Base-by-base conservation (phyloP, 495 filamentous ascomycete genomes). In the Penicillium psychrofluorescens region DNA sequence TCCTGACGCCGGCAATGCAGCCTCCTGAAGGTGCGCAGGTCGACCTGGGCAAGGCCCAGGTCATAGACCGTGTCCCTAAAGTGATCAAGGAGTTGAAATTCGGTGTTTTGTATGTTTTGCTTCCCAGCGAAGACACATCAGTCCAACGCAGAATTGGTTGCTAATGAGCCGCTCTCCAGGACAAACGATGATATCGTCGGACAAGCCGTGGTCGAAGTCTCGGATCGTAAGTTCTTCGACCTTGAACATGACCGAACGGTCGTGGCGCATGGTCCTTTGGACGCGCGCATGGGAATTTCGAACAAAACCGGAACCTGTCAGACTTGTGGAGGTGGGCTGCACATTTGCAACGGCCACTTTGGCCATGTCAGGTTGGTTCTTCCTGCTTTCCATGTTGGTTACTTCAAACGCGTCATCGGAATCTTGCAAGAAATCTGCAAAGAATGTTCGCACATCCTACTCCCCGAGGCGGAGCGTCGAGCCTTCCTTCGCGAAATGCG, bases 401-500 rank as follows among this genome's bases (percentile, higher is more conserved):
- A 95, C 55, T 83, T 97, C 55, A 90, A 86, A 55, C 84, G 90
- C 49, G 87, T 91, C 35, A 88, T 94, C 45, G 78, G 79, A 12
- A 89, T 95, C 36, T 72, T 97, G 30, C 88, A 95, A 57, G 83
- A 88, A 49, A 90, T 98, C 50, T 98, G 92, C 80, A 98, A 98
- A 61, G 52, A 62, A 53, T 71, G 58, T 30, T 68, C 86, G 2
- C 77, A 75, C 40, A 81, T 95, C 29, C 70, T 98, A 14, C 73
- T 98, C 16, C 76, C 80, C 8, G 90, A 95, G 51, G 65, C 72
- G 6, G 85, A 94, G 36, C 74, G 84, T 16, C 79, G 88, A 33
- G 53, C 67, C 1, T 90, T 79, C 51, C 70, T 96, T 12, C 84
- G 80, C 34, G 82, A 88, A 48, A 70, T 97, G 53, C 81, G 92